A percentile compares a stretch with the other conserved stretches of the same genome.
Conservation (phyloP, 345 rosid genomes). For the Acer campestre region DNA sequence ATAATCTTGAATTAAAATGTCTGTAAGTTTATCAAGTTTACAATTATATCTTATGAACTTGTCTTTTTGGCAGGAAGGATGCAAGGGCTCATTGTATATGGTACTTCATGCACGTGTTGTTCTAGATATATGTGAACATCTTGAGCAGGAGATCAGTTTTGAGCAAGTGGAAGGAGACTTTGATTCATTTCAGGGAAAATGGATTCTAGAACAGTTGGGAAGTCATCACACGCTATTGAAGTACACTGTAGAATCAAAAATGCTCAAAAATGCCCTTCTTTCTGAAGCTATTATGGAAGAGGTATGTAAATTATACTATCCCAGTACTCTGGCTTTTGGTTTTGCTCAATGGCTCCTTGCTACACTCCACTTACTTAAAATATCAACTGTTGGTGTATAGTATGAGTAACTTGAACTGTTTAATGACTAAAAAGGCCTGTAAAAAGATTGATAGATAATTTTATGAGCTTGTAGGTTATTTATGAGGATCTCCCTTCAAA, state of each 20-base stretch:
- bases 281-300: constrained; percentile 99
- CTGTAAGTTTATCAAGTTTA: background rate
- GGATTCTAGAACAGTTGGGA: constrained; percentile 91
- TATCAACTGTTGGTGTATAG: background rate
- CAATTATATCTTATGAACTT: background rate
- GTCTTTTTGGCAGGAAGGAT: constrained; percentile 73
- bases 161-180: constrained; percentile 97
- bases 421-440: background rate
- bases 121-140: constrained; percentile 78
- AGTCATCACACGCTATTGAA: constrained; percentile 87
- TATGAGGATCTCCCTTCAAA: constrained; percentile 98
- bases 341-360: background rate
- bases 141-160: constrained; percentile 81
- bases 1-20: background rate
- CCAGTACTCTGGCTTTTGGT: background rate
- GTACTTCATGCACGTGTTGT: constrained; percentile 97
- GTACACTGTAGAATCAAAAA: constrained; percentile 87
- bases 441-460: background rate
- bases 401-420: background rate
- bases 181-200: constrained; percentile 86
- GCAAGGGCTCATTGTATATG: constrained; percentile 93
- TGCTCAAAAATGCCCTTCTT: constrained; percentile 82
- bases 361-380: background rate
- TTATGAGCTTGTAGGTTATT: constrained; percentile 59
- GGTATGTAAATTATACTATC: constrained; percentile 40